Evolutionary conservation across 2,329 filamentous ascomycete genomes (phyloP), one percentile per base, ranked within the genome.

Genomic region (Alternaria ethzedia): DNA sequence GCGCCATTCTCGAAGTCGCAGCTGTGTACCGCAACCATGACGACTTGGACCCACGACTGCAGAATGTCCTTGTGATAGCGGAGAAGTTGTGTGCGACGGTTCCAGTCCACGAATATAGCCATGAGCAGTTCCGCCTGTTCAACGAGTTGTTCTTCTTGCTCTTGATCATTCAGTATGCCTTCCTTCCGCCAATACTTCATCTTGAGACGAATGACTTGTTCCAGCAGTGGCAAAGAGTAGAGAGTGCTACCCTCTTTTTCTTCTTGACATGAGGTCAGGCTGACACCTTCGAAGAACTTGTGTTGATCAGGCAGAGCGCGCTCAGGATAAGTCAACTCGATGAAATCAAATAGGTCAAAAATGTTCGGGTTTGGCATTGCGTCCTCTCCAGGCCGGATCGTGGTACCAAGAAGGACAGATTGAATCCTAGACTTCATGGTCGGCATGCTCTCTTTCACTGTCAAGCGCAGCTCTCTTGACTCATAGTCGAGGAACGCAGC

Each of bases 261-360:
- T 26, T 87, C 83, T 60, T 76, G 73, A 69, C 91, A 95, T 1
- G 87, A 82, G 4, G 86, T 84, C 51, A 96, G 81, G 68, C 94
- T 89, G 23, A 96, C 78, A 45, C 89, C 89, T 17, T 83, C 82
- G 64, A 94, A 90, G 64, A 87, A 87, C 44, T 83, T 81, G 20
- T 91, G 82, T 6, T 83, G 78, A 3, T 89, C 88, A 3, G 86
- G 79, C 3, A 85, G 75, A 46, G 81, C 72, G 12, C 79, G 75
- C 61, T 79, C 78, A 1, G 82, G 79, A 43, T 89, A 83, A 51
- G 87, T 85, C 11, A 91, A 79, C 64, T 92, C 89, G 77, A 96
- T 87, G 73, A 98, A 98, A 80, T 99, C 96, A 72, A 97, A 96
- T 21, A 98, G 86, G 68, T 97, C 94, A 74, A 98, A 97, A 7